phyloP scores from a whole-genome alignment of 805 yeast species.

The Cyberlindnera maritima region DNA sequence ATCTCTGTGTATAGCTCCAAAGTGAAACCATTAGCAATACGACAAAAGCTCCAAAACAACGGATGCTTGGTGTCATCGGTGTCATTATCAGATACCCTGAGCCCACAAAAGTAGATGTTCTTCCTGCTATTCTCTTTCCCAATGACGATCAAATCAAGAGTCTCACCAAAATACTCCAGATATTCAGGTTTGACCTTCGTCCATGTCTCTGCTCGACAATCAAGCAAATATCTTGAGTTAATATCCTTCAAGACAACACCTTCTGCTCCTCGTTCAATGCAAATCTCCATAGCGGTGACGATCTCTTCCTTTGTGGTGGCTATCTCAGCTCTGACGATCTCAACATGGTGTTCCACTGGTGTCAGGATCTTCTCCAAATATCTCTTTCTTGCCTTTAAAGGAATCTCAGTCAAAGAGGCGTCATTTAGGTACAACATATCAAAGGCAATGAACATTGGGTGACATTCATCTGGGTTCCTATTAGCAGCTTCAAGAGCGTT shows the following conservation, averaged over 20 bases:
- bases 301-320: slow-evolving; percentile 45
- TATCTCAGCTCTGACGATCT: slow-evolving; percentile 39
- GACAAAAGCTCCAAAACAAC: slow-evolving; percentile 64
- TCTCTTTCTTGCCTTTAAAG: slow-evolving; percentile 54
- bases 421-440: slow-evolving; percentile 77
- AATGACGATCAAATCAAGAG: slow-evolving; percentile 72
- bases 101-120: slow-evolving; percentile 68
- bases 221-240: slow-evolving; percentile 54
- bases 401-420: slow-evolving; percentile 48
- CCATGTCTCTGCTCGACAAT: slow-evolving; percentile 69
- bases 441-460: slow-evolving; percentile 63
- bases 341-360: slow-evolving; percentile 41
- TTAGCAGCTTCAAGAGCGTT: background rate
- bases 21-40: slow-evolving; percentile 83
- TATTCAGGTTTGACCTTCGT: slow-evolving; percentile 91
- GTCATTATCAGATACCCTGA: slow-evolving; percentile 44
- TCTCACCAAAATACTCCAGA: slow-evolving; percentile 80
- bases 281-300: slow-evolving; percentile 56
- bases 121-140: slow-evolving; percentile 78
- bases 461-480: slow-evolving; percentile 29
- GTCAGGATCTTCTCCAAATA: slow-evolving; percentile 45
- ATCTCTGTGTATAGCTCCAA: slow-evolving; percentile 58
- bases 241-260: slow-evolving; percentile 78
- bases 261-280: slow-evolving; percentile 66
- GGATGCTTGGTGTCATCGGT: slow-evolving; percentile 16